A percentile compares a stretch with the other conserved stretches of the same genome.
These are phyloP conservation scores for Fusarium subglutinans DNA, from an alignment of 2,329 filamentous ascomycete genomes.

Conservation along the genomic window DNA sequence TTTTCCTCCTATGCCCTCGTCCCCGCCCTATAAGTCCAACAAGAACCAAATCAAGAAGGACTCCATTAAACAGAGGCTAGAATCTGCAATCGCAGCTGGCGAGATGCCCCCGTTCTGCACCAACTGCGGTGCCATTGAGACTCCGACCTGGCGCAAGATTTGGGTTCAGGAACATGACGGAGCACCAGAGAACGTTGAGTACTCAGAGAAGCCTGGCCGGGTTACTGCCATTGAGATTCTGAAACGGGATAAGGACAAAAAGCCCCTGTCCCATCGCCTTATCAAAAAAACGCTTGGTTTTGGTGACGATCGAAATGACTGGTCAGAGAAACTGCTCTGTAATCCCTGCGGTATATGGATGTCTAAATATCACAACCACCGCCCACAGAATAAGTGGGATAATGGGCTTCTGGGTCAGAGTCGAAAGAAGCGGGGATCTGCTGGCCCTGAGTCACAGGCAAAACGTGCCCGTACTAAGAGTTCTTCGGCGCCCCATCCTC, in stretches of 20 bases:
- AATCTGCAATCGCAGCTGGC: constrained; percentile 76
- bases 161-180: constrained; percentile 82
- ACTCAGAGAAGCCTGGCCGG: constrained; percentile 76
- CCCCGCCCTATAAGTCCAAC: constrained; percentile 62
- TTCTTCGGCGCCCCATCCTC: constrained; percentile 55
- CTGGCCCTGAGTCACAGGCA: constrained; percentile 52
- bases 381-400: constrained; percentile 86
- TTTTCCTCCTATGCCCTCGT: constrained; percentile 49
- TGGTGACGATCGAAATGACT: constrained; percentile 71
- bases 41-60: constrained; percentile 73
- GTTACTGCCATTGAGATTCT: constrained; percentile 79
- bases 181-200: constrained; percentile 73
- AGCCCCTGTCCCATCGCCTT: constrained; percentile 74
- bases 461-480: constrained; percentile 62
- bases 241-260: constrained; percentile 69
- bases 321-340: constrained; percentile 81
- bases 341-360: constrained; percentile 98
- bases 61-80: constrained; percentile 66
- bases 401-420: constrained; percentile 65
- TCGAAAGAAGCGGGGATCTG: constrained; percentile 59
- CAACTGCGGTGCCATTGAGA: constrained; percentile 95
- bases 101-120: constrained; percentile 88
- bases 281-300: constrained; percentile 77
- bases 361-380: constrained; percentile 84
- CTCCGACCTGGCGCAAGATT: constrained; percentile 94